phyloP scores from a whole-genome alignment of 345 rosid species.

The Dovyalis caffra region DNA sequence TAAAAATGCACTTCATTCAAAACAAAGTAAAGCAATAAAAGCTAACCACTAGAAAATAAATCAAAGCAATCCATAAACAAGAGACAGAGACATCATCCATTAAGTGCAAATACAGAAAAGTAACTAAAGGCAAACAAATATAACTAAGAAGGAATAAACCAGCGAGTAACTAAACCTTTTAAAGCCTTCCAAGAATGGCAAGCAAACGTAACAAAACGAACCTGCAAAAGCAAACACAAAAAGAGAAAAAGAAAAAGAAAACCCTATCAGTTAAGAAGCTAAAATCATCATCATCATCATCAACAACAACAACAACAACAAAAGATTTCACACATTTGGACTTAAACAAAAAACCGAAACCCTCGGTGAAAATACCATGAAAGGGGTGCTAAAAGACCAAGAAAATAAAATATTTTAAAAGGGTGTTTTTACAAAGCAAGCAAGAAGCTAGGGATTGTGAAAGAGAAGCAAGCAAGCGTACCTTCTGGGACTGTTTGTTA shows the following conservation, averaged over 20 bases:
- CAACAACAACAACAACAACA: background rate
- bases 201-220: background rate
- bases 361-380: background rate
- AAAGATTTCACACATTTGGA: background rate
- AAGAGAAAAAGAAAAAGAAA: background rate
- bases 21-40: background rate
- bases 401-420: background rate
- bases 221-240: conserved; percentile 1
- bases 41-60: background rate
- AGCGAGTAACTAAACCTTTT: background rate
- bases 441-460: background rate
- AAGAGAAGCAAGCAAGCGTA: background rate
- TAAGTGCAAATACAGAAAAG: background rate
- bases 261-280: background rate
- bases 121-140: background rate
- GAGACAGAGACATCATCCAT: background rate
- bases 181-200: background rate
- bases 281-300: too few relatives aligned
- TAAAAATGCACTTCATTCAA: background rate
- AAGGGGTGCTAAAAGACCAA: background rate
- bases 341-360: background rate
- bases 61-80: background rate
- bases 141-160: background rate
- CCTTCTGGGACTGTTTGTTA: background rate
- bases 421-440: background rate